Evolutionary conservation across 1,139 yeast genomes (phyloP), one percentile per base, ranked within the genome.

Genomic region (Blastobotrys elegans): DNA sequence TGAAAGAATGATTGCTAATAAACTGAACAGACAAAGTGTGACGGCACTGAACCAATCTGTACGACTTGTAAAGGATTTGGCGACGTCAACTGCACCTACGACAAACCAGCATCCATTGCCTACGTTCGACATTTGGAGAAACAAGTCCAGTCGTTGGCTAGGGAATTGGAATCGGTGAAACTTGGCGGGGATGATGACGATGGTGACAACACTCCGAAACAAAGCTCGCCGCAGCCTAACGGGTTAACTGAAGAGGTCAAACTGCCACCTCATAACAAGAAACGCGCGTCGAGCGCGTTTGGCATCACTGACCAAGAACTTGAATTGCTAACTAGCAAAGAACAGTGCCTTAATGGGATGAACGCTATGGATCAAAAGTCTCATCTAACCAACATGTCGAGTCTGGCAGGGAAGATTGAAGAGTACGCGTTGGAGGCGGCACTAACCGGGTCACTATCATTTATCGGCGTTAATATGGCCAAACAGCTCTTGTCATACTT

Each of bases 71-170:
- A 46, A 26, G 44, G 49, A 13, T 46, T 46, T 34, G 49, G 49
- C 11, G 49, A 46, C 29, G 44, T 30, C 17, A 46, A 41, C 30
- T 46, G 49, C 41, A 39, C 44, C 1, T 46, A 46, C 22, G 49
- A 46, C 35, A 46, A 42, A 27, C 49, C 49, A 4, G 45, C 49
- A 6, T 46, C 49, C 7, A 46, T 46, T 24, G 49, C 49, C 4
- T 46, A 46, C 21, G 49, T 46, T n/a, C 43, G 46, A 26, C 49
- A 46, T 30, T 27, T 46, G 14, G 49, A 46, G 16, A 43, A 43
- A 22, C 49, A 46, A 34, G 42, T 46, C 11, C 45, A 46, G 35
- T 22, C 46, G 13, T 29, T 46, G 36, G n/a, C 46, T 2, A 43
- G 42, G n/a, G 37, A 43, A 22, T 24, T 43, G n/a, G 38, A 43